These are phyloP conservation scores for Leptoxyphium fumago DNA, from an alignment of 2,329 filamentous ascomycete species.

Conservation along the genomic window DNA sequence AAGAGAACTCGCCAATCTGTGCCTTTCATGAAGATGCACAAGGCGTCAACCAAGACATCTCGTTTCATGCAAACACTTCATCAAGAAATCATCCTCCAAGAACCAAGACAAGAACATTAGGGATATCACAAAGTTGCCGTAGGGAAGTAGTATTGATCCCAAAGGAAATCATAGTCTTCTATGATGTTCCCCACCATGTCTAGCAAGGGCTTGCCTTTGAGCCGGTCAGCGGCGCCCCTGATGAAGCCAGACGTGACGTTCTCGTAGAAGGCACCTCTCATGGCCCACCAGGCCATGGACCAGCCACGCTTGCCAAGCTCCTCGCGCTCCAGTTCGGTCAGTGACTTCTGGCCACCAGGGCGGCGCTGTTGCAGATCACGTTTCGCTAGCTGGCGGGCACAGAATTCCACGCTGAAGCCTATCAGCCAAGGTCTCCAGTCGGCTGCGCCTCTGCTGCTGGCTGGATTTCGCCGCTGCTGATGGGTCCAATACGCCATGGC, in stretches of 20 bases:
- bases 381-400: slow-evolving; percentile 70
- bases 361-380: slow-evolving; percentile 46
- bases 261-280: slow-evolving; percentile 96
- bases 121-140: slow-evolving; percentile 39
- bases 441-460: slow-evolving; percentile 53
- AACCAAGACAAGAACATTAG: neutral
- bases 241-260: slow-evolving; percentile 59
- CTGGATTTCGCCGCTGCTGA: slow-evolving; percentile 19
- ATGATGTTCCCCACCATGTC: slow-evolving; percentile 72
- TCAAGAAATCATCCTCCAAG: too few relatives aligned
- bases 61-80: neutral
- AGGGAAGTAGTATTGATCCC: slow-evolving; percentile 94
- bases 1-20: too few relatives aligned
- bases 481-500: slow-evolving; percentile 54
- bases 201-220: slow-evolving; percentile 60
- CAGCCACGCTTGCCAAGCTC: slow-evolving; percentile 79
- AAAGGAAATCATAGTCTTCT: slow-evolving; percentile 94
- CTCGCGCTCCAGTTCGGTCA: slow-evolving; percentile 77
- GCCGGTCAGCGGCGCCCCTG: slow-evolving; percentile 54
- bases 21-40: too few relatives aligned
- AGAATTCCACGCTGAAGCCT: slow-evolving; percentile 72
- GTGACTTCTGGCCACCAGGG: slow-evolving; percentile 56
- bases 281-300: slow-evolving; percentile 87
- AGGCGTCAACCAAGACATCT: too few relatives aligned
- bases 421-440: slow-evolving; percentile 88